Evolutionary conservation across 768 basidiomycete species (phyloP).

Genomic region (Cubamyces lactineus): DNA sequence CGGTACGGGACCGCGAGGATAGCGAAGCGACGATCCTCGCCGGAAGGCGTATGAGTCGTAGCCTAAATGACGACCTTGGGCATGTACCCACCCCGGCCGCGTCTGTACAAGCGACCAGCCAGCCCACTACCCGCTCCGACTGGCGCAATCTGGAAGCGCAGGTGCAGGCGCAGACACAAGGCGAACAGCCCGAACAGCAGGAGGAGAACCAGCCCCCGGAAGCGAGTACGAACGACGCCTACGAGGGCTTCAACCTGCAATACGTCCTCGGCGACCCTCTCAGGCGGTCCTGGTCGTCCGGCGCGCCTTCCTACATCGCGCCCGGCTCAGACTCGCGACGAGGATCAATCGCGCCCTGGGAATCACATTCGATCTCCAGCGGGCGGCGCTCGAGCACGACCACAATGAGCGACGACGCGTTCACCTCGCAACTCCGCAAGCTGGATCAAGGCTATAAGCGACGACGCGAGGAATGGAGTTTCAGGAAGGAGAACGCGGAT

Average conservation of each 20-base stretch:
- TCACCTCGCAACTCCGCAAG: slow-evolving; percentile 40
- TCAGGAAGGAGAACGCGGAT: slow-evolving; percentile 56
- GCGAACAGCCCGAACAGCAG: not conserved
- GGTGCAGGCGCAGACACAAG: slow-evolving; percentile 29
- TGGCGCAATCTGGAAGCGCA: slow-evolving; percentile 55
- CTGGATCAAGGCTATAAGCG: slow-evolving; percentile 48
- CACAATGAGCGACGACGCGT: slow-evolving; percentile 44
- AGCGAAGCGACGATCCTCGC: slow-evolving; percentile 55
- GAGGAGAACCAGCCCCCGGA: slow-evolving; percentile 10
- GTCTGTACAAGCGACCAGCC: slow-evolving; percentile 49
- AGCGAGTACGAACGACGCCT: slow-evolving; percentile 16
- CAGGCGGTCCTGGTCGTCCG: slow-evolving; percentile 34
- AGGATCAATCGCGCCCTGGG: slow-evolving; percentile 26
- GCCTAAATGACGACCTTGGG: slow-evolving; percentile 53
- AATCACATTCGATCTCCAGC: slow-evolving; percentile 21
- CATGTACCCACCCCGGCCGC: slow-evolving; percentile 8
- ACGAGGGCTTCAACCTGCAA: slow-evolving; percentile 49
- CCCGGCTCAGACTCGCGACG: slow-evolving; percentile 21
- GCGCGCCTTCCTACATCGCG: slow-evolving; percentile 27
- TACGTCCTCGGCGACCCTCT: slow-evolving; percentile 43
- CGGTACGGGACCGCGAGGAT: slow-evolving; percentile 54
- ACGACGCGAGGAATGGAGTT: slow-evolving; percentile 56
- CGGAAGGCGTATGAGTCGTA: slow-evolving; percentile 55
- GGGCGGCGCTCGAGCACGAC: slow-evolving; percentile 39
- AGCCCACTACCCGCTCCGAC: slow-evolving; percentile 46